A percentile compares a stretch with the other conserved stretches of the same genome.
Conservation (phyloP, 2,329 filamentous ascomycete species). For the Diaporthe aspalathi region DNA sequence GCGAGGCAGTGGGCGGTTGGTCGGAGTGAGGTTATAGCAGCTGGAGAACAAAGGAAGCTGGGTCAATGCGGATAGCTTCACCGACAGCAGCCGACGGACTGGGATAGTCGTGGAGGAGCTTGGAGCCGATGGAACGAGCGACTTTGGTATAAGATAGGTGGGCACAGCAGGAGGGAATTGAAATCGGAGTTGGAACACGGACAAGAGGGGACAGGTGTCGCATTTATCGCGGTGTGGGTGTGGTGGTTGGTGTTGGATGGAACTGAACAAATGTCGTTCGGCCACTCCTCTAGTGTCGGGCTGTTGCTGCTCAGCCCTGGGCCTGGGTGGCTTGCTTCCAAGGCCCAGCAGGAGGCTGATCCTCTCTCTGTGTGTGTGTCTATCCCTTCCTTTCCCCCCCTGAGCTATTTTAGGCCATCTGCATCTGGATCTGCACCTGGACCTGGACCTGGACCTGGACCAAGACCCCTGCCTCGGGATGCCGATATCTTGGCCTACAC, state of each 20-base stretch:
- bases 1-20: background rate
- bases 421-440: slow-evolving; percentile 3
- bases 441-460: slow-evolving; percentile 14
- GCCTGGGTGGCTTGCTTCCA: slow-evolving; percentile 12
- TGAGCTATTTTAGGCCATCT: slow-evolving; percentile 30
- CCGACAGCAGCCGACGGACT: slow-evolving; percentile 5
- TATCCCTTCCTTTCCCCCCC: background rate
- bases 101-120: background rate
- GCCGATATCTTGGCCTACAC: slow-evolving; percentile 1
- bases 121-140: background rate
- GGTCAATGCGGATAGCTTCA: slow-evolving; percentile 30
- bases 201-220: slow-evolving; percentile 19
- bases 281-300: background rate
- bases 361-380: too few species aligned
- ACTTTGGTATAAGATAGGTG: background rate
- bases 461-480: slow-evolving; percentile 21
- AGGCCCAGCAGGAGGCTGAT: slow-evolving; percentile 18
- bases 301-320: slow-evolving; percentile 15
- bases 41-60: slow-evolving; percentile 27
- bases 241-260: slow-evolving; percentile 1
- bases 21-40: slow-evolving; percentile 17
- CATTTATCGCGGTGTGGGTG: background rate
- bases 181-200: background rate
- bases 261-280: background rate
- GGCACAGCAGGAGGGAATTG: background rate